Base-by-base conservation (phyloP, 768 basidiomycete genomes). In the Rhizopogon sp. region DNA sequence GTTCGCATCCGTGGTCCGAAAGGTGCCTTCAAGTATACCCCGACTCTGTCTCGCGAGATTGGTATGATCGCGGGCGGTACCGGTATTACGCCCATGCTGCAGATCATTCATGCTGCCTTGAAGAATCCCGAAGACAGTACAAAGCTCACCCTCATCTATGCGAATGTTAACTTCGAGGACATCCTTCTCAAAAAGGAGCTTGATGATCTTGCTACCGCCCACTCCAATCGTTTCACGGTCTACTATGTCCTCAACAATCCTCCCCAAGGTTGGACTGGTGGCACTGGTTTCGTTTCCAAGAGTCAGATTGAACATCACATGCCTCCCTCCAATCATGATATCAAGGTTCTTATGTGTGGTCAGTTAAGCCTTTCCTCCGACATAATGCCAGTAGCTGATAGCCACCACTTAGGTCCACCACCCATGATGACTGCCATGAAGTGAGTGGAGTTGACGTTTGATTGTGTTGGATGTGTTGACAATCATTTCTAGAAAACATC, bases 51-150 rank as follows among this genome's bases (percentile, higher is more conserved):
- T n/a, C 76, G 77, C 60, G 85, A 89, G 64, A 74, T 99, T 55
- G 88, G 92, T 66, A 95, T 99, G 95, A 97, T 99, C 64, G 94
- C 95, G 14, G 97, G 97, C 46, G 97, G 97, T 39, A 98, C 97
- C 2, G 97, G 97, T 54, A 96, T 99, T 70, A 96, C 97, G 0
- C 97, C 97, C 65, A 98, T 98, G 96, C 86, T 97, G 64, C 96
- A 99, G 69, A 91, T 99, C 77, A 88, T 98, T 72, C 88, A 90
- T 58, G 90, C 95, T n/a, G 83, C 87, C 11, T 81, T 98, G 68
- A 87, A 89, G 72, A 93, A 94, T 71, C 85, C 91, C n/a, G 68
- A 74, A 43, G 97, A 99, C 79, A 76, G 67, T 58, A 98, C 96
- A 40, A 82, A 78, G 61, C 72, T 98, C 65, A 82, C 79, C 60